Evolutionary conservation across 257 asterid species (phyloP).

Genomic region (Craterostigma plantagineum): DNA sequence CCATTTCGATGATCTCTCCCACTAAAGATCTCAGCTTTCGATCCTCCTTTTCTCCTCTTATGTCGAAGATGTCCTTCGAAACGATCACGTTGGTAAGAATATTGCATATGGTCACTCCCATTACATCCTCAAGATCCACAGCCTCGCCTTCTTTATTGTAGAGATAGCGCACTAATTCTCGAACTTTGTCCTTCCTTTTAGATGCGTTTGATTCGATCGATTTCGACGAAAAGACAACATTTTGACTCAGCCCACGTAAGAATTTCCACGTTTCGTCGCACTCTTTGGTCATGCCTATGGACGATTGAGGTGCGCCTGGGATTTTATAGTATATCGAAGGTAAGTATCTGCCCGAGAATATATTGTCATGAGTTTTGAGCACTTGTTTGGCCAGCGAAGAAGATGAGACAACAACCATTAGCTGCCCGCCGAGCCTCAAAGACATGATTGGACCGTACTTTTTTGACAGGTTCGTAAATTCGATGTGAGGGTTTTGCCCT

Average conservation of each 20-base stretch:
- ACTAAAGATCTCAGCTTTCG: neutral
- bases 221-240: conserved; percentile 1
- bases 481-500: conserved; percentile 6
- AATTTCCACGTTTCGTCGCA: conserved; percentile 9
- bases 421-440: conserved; percentile 7
- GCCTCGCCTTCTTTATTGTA: neutral
- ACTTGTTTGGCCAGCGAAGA: neutral
- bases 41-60: conserved; percentile 1
- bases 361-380: conserved; percentile 2
- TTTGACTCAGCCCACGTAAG: conserved; percentile 1
- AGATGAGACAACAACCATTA: conserved; percentile 11
- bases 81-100: neutral
- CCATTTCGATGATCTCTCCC: neutral
- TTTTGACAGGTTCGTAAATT: neutral
- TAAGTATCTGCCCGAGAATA: conserved; percentile 3
- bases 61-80: conserved; percentile 2
- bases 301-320: neutral
- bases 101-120: conserved; percentile 1
- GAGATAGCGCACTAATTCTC: conserved; percentile 1
- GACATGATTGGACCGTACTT: conserved; percentile 11
- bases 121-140: conserved; percentile 7
- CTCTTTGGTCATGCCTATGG: conserved; percentile 2
- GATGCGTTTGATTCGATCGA: neutral
- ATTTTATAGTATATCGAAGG: neutral
- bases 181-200: neutral